phyloP scores from a whole-genome alignment of 176 grass and related monocot genomes.

The Triticum aestivum region IWGSC_CS_RefSeq_v2.1 NC_057811.1:482269227-482269726 shows the following conservation, averaged over 20 bases:
- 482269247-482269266: too few relatives aligned
- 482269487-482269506: background rate
- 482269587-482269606: constrained; percentile 20
- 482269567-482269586: constrained; percentile 89
- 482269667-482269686: constrained; percentile 56
- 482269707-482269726: constrained; percentile 34
- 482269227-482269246: too few relatives aligned
- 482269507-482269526: constrained; percentile 15
- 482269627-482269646: constrained; percentile 32
- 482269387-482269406: background rate
- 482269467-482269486: background rate
- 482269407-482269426: background rate
- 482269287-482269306: too few relatives aligned
- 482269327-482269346: too few relatives aligned
- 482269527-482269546: constrained; percentile 85
- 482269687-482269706: background rate
- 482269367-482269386: background rate
- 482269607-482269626: background rate
- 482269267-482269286: too few relatives aligned
- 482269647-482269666: constrained; percentile 37
- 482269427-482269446: background rate
- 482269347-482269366: background rate
- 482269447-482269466: background rate
- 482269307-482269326: too few relatives aligned
- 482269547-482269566: constrained; percentile 82